A percentile compares a stretch with the other conserved stretches of the same genome.
Conservation (phyloP, 805 yeast species). For the Sugiyamaella chiloensis region DNA sequence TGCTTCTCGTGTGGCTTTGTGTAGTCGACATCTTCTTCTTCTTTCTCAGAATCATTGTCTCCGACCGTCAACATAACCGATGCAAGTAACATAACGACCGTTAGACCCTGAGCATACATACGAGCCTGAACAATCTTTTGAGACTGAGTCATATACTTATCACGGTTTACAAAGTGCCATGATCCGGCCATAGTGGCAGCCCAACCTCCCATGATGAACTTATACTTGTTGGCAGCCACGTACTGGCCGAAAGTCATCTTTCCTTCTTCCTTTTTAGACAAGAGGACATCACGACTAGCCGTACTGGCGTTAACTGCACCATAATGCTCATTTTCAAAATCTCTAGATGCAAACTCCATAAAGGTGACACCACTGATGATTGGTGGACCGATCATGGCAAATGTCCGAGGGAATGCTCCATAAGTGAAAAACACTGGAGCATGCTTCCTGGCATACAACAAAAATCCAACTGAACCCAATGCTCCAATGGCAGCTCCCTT, state of each 20-base stretch:
- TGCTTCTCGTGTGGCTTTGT: constrained; percentile 16
- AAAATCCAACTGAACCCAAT: constrained; percentile 52
- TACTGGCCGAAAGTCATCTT: constrained; percentile 19
- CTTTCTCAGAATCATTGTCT: constrained; percentile 33
- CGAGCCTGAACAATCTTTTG: constrained; percentile 86
- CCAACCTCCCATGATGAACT: constrained; percentile 69
- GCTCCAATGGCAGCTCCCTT: constrained; percentile 60
- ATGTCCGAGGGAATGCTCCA: constrained; percentile 44
- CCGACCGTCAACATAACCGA: constrained; percentile 56
- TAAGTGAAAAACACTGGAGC: constrained; percentile 27
- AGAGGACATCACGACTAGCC: constrained; percentile 6
- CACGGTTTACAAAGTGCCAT: constrained; percentile 69
- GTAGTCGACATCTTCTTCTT: constrained; percentile 4
- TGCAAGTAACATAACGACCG: constrained; percentile 66
- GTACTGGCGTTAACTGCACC: constrained; percentile 39
- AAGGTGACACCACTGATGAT: constrained; percentile 56
- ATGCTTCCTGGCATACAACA: constrained; percentile 46
- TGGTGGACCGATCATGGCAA: constrained; percentile 66
- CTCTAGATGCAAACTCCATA: constrained; percentile 69
- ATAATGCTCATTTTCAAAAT: constrained; percentile 61
- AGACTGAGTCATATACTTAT: constrained; percentile 66
- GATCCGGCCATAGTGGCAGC: constrained; percentile 78
- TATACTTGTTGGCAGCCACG: constrained; percentile 55
- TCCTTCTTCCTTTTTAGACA: not conserved
- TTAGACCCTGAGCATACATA: constrained; percentile 84